Conservation (phyloP, 2,329 filamentous ascomycete genomes). For the Fusarium sp. region DNA sequence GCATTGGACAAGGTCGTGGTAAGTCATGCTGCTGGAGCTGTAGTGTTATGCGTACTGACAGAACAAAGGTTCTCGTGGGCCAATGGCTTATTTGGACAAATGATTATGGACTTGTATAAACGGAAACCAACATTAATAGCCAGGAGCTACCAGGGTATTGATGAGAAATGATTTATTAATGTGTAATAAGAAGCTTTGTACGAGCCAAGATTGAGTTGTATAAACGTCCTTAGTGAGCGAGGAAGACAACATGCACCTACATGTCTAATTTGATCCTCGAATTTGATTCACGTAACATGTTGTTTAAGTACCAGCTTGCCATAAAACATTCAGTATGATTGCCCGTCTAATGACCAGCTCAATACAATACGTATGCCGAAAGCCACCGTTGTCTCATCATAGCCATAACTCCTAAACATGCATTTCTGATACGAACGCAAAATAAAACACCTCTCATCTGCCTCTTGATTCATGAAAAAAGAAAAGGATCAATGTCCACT, state of each 20-base stretch:
- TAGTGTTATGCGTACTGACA: neutral
- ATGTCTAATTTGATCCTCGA: neutral
- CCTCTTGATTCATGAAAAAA: neutral
- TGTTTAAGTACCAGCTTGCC: neutral
- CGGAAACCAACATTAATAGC: slow-evolving; percentile 74
- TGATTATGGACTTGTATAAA: slow-evolving; percentile 77
- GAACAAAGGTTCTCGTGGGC: slow-evolving; percentile 85
- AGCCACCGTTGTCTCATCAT: neutral
- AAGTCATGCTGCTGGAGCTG: neutral
- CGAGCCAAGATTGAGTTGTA: neutral
- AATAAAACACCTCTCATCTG: slow-evolving; percentile 2
- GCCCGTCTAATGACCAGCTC: neutral
- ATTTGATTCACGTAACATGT: neutral
- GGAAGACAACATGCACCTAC: neutral
- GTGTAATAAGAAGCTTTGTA: neutral
- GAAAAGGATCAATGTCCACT: neutral
- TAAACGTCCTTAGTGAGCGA: neutral
- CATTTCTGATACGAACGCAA: slow-evolving; percentile 33
- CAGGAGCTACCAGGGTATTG: slow-evolving; percentile 56
- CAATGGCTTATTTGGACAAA: slow-evolving; percentile 87
- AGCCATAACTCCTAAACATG: slow-evolving; percentile 3
- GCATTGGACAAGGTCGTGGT: slow-evolving; percentile 51
- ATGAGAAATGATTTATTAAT: neutral
- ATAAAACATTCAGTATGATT: neutral
- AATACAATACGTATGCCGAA: neutral